Conservation (phyloP, 371 early-diverging fungal species). For the Blastocladiella emersonii region DNA sequence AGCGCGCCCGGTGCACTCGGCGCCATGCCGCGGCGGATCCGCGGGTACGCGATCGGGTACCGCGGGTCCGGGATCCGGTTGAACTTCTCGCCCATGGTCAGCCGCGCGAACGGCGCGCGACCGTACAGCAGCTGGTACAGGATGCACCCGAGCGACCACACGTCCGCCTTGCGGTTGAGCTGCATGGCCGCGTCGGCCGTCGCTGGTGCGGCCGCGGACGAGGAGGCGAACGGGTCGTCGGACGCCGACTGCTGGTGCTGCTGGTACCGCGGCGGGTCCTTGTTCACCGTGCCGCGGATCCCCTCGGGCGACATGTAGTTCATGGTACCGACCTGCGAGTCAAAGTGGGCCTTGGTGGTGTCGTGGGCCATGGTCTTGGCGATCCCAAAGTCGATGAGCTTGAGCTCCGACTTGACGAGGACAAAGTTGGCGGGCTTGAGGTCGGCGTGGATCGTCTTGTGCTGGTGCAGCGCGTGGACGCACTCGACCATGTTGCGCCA, state of each 20-base stretch:
- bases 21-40: constrained; percentile 20
- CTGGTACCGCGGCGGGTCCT: background rate
- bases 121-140: constrained; percentile 91
- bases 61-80: constrained; percentile 50
- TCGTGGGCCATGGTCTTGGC: constrained; percentile 85
- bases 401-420: constrained; percentile 63
- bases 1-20: constrained; percentile 12
- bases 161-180: constrained; percentile 66
- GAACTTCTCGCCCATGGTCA: constrained; percentile 48
- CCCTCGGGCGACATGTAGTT: constrained; percentile 96
- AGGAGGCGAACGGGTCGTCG: constrained; percentile 13
- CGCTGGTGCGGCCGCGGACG: constrained; percentile 11
- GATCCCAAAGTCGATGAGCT: constrained; percentile 99
- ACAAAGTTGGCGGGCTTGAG: constrained; percentile 94
- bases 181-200: constrained; percentile 13
- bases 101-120: constrained; percentile 66
- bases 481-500: constrained; percentile 43
- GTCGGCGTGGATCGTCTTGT: constrained; percentile 86
- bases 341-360: constrained; percentile 86
- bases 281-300: background rate
- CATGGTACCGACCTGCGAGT: constrained; percentile 81
- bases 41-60: constrained; percentile 42
- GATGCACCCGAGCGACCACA: constrained; percentile 97
- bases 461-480: constrained; percentile 72
- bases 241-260: constrained; percentile 13